Evolutionary conservation across 202 grass and related monocot species (phyloP).

Genomic region (Setaria viridis): DNA sequence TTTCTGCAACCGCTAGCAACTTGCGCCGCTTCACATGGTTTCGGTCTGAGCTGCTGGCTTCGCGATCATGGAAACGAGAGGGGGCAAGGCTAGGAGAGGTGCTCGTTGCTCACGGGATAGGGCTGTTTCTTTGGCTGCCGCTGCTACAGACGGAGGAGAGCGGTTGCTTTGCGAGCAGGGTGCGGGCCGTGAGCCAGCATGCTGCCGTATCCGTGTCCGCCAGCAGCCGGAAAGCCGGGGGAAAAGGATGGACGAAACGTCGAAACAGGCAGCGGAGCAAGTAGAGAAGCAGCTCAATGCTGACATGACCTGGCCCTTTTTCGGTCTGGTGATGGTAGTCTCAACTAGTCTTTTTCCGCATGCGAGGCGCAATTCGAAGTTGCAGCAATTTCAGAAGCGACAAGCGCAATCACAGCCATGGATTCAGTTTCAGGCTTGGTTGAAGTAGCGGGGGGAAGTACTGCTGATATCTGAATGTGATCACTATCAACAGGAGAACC

Average conservation of each 20-base stretch:
- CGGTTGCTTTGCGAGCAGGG: slow-evolving; percentile 42
- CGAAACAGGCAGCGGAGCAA: too few relatives aligned
- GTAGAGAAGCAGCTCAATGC: too few relatives aligned
- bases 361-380: too few relatives aligned
- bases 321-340: too few relatives aligned
- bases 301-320: too few relatives aligned
- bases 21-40: background rate
- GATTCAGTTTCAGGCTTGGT: too few relatives aligned
- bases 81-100: background rate
- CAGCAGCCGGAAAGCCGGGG: background rate
- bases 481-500: background rate
- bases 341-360: too few relatives aligned
- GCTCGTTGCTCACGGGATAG: slow-evolving; percentile 27
- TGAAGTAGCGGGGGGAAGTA: too few relatives aligned
- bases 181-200: slow-evolving; percentile 27
- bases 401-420: too few relatives aligned
- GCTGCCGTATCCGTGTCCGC: background rate
- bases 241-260: too few relatives aligned
- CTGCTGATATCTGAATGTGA: background rate
- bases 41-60: background rate
- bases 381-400: too few relatives aligned
- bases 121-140: background rate
- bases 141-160: background rate
- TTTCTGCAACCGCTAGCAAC: background rate
- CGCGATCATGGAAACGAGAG: background rate